These are phyloP conservation scores for Porphyridium purpureum DNA, from an alignment of 23 red algal species.

Conservation along the genomic window DNA sequence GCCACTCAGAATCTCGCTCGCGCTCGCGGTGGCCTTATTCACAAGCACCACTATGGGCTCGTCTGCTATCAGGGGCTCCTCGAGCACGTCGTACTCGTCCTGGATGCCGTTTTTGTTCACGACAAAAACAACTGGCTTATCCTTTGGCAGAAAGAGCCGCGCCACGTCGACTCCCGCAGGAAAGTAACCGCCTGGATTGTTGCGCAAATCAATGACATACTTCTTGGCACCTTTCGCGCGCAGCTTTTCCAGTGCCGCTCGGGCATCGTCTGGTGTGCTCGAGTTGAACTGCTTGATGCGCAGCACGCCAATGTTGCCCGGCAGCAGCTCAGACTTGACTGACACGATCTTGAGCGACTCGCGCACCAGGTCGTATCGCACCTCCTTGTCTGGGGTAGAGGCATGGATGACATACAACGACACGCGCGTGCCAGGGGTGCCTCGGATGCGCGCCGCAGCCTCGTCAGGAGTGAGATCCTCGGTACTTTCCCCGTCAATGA, in stretches of 20 bases:
- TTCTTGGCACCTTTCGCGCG: constrained; percentile 3
- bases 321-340: constrained; percentile 16
- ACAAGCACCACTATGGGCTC: constrained; percentile 52
- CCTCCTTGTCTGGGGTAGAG: constrained; percentile 11
- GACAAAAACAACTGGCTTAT: constrained; percentile 51
- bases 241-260: constrained; percentile 18
- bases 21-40: constrained; percentile 77
- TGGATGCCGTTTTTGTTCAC: constrained; percentile 42
- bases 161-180: constrained; percentile 83
- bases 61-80: constrained; percentile 3
- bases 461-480: constrained; percentile 67
- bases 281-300: constrained; percentile 81
- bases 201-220: constrained; percentile 78
- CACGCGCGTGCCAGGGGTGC: constrained; percentile 30
- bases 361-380: constrained; percentile 15
- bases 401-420: constrained; percentile 21
- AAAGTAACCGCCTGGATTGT: constrained; percentile 94
- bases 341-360: constrained; percentile 37
- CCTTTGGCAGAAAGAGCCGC: constrained; percentile 54
- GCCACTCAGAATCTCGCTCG: constrained; percentile 81
- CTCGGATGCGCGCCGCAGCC: constrained; percentile 67
- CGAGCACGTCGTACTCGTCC: constrained; percentile 34
- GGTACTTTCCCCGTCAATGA: constrained; percentile 69
- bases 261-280: constrained; percentile 51
- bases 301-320: constrained; percentile 2